Percentiles rank a stretch among this genome's conserved stretches.
Evolutionary conservation across 225 moss, liverwort and hornwort species (phyloP).

Genomic region (Ulota crispa): DNA sequence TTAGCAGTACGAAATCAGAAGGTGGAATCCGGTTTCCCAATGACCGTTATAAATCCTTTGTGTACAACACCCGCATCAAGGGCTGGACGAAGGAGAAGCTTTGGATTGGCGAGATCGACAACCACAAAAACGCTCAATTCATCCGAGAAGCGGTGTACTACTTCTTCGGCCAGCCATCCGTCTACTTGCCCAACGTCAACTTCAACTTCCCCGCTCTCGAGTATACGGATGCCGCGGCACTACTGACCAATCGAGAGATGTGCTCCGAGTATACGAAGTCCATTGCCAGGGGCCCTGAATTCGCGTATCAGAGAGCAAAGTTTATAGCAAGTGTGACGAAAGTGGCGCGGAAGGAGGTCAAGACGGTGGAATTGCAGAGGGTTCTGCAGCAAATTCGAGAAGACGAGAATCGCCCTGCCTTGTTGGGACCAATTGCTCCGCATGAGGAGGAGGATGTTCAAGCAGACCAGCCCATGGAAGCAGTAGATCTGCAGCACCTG

Average conservation of each 20-base stretch:
- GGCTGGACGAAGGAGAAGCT: neutral
- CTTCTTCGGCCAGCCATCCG: neutral
- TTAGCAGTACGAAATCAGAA: neutral
- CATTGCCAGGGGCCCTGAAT: slow-evolving; percentile 5
- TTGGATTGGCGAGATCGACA: slow-evolving; percentile 21
- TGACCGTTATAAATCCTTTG: neutral
- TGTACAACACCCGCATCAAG: neutral
- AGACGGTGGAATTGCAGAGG: slow-evolving; percentile 13
- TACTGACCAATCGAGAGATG: slow-evolving; percentile 12
- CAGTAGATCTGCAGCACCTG: neutral
- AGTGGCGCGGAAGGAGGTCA: neutral
- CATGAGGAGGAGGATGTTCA: no score
- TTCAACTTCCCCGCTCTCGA: slow-evolving; percentile 15
- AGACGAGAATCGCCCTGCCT: neutral
- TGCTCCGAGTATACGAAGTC: neutral
- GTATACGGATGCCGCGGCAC: neutral
- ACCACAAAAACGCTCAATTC: slow-evolving; percentile 15
- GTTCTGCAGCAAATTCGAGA: slow-evolving; percentile 9
- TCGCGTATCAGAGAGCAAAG: neutral
- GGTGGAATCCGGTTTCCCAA: neutral
- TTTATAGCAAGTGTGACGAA: neutral
- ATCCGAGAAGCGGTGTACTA: slow-evolving; percentile 17
- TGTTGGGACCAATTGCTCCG: no score
- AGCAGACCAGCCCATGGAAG: neutral
- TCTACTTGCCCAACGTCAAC: neutral